Evolutionary conservation across 805 yeast genomes (phyloP), one percentile per base, ranked within the genome.

Genomic region (Candida tammaniensis): DNA sequence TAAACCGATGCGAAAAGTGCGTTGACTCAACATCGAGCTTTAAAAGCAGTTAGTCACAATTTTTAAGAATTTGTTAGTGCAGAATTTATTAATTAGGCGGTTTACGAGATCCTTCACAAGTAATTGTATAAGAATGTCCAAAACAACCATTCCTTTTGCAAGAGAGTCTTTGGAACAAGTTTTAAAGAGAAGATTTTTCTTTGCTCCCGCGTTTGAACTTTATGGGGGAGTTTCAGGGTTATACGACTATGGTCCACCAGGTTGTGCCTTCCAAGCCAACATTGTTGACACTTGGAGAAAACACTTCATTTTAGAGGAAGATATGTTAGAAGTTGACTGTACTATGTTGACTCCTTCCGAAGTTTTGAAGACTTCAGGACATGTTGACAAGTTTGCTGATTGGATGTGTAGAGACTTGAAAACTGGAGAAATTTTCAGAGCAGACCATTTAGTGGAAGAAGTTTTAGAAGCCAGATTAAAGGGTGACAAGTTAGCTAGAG

Each of bases 231-330:
- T 93, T 29, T 86, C 96, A 31, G 99, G 99, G 47, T 74, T 93
- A 39, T 93, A 86, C 62, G 99, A 93, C 62, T 93, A 89, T 59
- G 99, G 99, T 69, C 99, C 99, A 44, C 97, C 98, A 60, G 98
- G 98, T 44, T 91, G 98, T 71, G 94, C 98, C 9, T 78, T 93
- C 66, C 98, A 91, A 72, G 95, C 97, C 53, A 91, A 93, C 62
- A 75, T 93, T 43, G 72, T 93, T 43, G 99, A 94, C 56, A 74
- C 78, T 31, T 93, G 98, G 98, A 84, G 98, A 72, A 91, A 89
- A 63, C 99, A 93, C 67, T 93, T 93, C 61, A 81, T 93, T 43
- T 71, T 94, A 48, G 98, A 93, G 67, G 99, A 93, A 70, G 98
- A 93, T 57, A 93, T 93, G 98, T 76, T 89, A 56, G 99, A 93